These are phyloP conservation scores for Nemania bipapillata DNA, from an alignment of 2,329 filamentous ascomycete genomes.

Conservation along the genomic window DNA sequence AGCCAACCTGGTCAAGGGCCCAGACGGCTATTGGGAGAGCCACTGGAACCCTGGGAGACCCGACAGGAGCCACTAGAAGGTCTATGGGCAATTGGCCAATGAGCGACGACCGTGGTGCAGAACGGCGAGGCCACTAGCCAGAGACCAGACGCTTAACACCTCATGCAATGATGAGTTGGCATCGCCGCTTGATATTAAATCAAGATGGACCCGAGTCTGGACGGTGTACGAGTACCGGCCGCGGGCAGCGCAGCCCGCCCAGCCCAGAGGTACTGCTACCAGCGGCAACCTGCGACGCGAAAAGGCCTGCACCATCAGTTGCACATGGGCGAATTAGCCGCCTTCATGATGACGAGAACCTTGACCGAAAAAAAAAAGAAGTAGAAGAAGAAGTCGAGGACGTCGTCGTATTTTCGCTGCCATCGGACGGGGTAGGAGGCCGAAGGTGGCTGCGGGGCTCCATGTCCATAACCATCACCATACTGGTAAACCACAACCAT, in stretches of 20 bases:
- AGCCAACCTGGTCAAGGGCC: conserved; percentile 48
- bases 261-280: conserved; percentile 48
- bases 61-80: conserved; percentile 52
- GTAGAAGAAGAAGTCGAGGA: conserved; percentile 36
- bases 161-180: conserved; percentile 84
- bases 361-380: conserved; percentile 38
- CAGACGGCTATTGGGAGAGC: conserved; percentile 46
- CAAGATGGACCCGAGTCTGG: conserved; percentile 57
- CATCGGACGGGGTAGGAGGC: conserved; percentile 41
- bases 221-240: conserved; percentile 50
- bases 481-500: conserved; percentile 13
- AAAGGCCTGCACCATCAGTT: conserved; percentile 45
- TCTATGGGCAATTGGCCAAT: conserved; percentile 47
- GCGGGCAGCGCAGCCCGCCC: conserved; percentile 38
- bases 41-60: conserved; percentile 43
- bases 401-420: conserved; percentile 42
- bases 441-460: conserved; percentile 33
- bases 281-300: conserved; percentile 42
- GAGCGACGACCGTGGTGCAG: conserved; percentile 40
- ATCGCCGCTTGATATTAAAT: conserved; percentile 70
- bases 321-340: conserved; percentile 47
- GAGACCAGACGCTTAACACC: conserved; percentile 59
- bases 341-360: conserved; percentile 48
- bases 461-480: conserved; percentile 11
- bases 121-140: conserved; percentile 57